Conservation (phyloP, 1,284 basidiomycete genomes). For the Pterulicium gracile region DNA sequence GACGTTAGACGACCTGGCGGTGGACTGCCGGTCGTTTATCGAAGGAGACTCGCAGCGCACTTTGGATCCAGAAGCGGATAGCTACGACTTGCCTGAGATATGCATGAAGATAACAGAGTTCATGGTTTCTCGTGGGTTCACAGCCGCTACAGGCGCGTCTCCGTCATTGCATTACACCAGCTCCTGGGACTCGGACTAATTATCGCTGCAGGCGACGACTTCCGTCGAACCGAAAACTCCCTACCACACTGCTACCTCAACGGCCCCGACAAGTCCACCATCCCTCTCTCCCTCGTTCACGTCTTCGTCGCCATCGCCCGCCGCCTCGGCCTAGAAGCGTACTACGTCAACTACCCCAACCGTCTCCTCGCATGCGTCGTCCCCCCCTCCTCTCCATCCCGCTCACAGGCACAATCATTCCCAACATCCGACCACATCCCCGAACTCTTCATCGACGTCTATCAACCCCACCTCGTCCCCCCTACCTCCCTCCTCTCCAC, state of each 20-base stretch:
- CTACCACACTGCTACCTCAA: background rate
- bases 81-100: background rate
- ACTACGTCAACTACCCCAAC: slow-evolving; percentile 43
- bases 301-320: slow-evolving; percentile 44
- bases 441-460: slow-evolving; percentile 39
- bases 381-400: slow-evolving; percentile 23
- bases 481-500: slow-evolving; percentile 20
- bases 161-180: too few relatives aligned
- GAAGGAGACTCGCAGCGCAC: background rate
- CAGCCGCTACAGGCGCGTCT: background rate
- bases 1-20: background rate
- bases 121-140: background rate
- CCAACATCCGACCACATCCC: slow-evolving; percentile 10
- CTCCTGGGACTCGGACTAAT: too few relatives aligned
- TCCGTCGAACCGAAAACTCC: background rate
- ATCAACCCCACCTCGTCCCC: slow-evolving; percentile 23
- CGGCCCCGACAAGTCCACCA: slow-evolving; percentile 31
- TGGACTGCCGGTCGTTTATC: background rate
- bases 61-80: background rate
- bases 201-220: too few relatives aligned
- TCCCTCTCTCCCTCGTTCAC: slow-evolving; percentile 52
- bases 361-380: slow-evolving; percentile 39
- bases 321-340: slow-evolving; percentile 38
- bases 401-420: too few relatives aligned
- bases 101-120: background rate